Evolutionary conservation across 345 rosid genomes (phyloP).

Genomic region (Aegle marmelos): DNA sequence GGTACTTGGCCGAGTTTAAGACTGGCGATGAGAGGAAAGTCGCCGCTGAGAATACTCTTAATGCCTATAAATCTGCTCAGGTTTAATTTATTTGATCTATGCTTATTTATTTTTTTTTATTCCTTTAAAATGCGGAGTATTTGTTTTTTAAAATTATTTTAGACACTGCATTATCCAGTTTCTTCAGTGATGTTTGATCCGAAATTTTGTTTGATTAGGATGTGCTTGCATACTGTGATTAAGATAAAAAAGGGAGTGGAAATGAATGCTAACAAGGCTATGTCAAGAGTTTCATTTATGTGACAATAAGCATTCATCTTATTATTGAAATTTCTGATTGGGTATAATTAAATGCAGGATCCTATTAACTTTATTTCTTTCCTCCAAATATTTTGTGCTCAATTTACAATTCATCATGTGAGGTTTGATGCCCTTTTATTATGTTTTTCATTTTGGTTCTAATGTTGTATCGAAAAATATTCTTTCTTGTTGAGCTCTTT

Average conservation of each 20-base stretch:
- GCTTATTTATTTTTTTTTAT: too few relatives aligned
- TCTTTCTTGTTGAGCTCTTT: neutral
- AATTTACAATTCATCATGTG: neutral
- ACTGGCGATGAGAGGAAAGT: slow-evolving; percentile 31
- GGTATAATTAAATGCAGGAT: neutral
- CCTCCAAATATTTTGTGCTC: neutral
- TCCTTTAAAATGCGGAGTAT: neutral
- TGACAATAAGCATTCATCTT: neutral
- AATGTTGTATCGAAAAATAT: neutral
- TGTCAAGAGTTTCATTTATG: too few relatives aligned
- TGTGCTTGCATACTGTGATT: neutral
- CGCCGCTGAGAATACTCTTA: slow-evolving; percentile 35
- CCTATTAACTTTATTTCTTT: neutral
- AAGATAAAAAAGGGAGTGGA: neutral
- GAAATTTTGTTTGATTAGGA: neutral
- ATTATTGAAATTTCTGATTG: neutral
- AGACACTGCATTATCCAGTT: neutral
- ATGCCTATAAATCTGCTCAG: slow-evolving; percentile 30
- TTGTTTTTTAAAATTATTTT: neutral
- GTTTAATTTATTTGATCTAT: neutral
- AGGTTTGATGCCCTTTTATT: neutral
- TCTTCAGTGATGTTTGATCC: neutral
- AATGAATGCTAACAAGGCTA: neutral
- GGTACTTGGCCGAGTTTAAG: slow-evolving; percentile 38
- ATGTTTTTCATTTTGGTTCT: neutral